Evolutionary conservation across 495 filamentous ascomycete genomes (phyloP), one percentile per base, ranked within the genome.

Genomic region (Neurospora sp.): DNA sequence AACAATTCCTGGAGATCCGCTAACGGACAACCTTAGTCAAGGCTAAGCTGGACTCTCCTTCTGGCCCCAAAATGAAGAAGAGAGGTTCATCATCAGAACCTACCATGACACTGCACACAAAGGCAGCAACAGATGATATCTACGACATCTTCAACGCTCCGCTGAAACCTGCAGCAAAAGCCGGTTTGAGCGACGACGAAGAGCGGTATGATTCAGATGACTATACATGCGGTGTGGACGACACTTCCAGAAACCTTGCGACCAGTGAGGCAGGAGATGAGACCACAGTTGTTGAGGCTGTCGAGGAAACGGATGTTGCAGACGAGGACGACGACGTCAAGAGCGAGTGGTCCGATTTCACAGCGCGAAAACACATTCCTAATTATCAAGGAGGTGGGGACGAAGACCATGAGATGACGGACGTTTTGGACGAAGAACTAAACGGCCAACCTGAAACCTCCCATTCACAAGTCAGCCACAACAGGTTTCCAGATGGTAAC

Each of bases 71-170:
- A 38, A 90, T 87, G 68, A 94, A 93, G 83, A 92, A 91, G 79
- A 81, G 79, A 27, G 79, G 76, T 35, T 86, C 88, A 14, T 81
- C 72, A 6, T 74, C 87, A 3, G 94, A 97, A 78, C 93, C 94
- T 37, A 99, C 96, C 1, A 98, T 99, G 94, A 99, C 96, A 2
- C 88, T 99, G 74, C 93, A 98, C 78, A 99, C 96, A 20, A 93
- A 89, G 70, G 95, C 94, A 70, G 96, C 96, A 1, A 97, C 94
- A 69, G 94, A 98, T 77, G 96, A 98, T 74, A 98, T 99, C 69
- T 97, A 98, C 80, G 93, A 92, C 73, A 90, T 99, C 48, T 98
- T 99, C 82, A 98, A 96, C 77, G 93, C 96, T 68, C 95, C 96
- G 9, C 80, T 97, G 65, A 89, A 92, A 76, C 75, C 85, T 16